Base-by-base conservation (phyloP, 2,329 filamentous ascomycete species). In the Dothideomycetes sp. region DNA sequence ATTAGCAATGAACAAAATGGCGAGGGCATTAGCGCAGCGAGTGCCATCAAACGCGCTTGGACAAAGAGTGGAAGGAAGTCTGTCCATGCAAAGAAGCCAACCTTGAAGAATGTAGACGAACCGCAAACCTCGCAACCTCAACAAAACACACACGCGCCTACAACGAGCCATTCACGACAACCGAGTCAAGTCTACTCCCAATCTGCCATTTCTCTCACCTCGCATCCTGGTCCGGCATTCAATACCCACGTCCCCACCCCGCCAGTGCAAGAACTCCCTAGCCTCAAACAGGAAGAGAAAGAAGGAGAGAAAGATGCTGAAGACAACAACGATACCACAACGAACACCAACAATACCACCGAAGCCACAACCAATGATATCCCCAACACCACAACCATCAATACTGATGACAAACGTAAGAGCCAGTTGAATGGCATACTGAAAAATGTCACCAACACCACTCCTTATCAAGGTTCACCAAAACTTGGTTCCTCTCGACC, bases 1-100 rank as follows among this genome's bases (percentile, higher is more conserved):
- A 60, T 61, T 38, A 61, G 65, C 27, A 61, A 58, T 2, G 64
- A 66, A 33, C 57, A 64, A 30, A 63, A 58, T 30, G 57, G 58
- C 27, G 52, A 59, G 12, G n/a, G n/a, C n/a, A 23, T 40, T 11
- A 31, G 19, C 16, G 27, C 35, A 11, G 35, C 35, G 16, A 57
- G 61, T 18, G 53, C 65, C 10, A 54, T 71, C 41, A 67, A 64
- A 48, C 57, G 60, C 30, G 59, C 58, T 18, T 51, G 64, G 34
- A 52, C 49, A 11, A 51, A 42, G 19, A 45, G 43, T 8, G 47
- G 51, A n/a, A 53, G 54, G 39, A 55, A 51, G 43, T 48, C 53
- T 16, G 48, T 54, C 1, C 45, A 51, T 47, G 51, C 29, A 45
- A 36, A 41, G 23, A 37, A 42, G 22, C 33, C 33, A 3, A 29